Conservation (phyloP, 2,329 filamentous ascomycete genomes). For the Verticillium klebahnii region DNA sequence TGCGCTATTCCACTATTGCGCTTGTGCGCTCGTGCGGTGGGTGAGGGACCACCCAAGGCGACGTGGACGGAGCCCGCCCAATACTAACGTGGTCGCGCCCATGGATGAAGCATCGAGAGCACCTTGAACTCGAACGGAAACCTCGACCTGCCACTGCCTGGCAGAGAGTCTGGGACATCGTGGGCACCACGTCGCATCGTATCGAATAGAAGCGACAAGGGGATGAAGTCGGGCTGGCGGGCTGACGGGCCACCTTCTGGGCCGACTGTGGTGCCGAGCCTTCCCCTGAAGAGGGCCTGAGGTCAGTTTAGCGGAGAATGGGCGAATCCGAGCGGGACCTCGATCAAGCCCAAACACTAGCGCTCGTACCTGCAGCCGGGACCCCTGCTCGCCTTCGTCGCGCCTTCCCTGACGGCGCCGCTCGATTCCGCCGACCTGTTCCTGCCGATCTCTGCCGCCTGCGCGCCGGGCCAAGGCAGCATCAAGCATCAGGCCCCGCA, state of each 20-base stretch:
- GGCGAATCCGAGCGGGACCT: not conserved
- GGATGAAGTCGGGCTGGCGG: not conserved
- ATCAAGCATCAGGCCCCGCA: not conserved
- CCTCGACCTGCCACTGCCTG: too few relatives aligned
- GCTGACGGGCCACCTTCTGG: not conserved
- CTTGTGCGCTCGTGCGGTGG: too few relatives aligned
- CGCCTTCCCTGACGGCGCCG: not conserved
- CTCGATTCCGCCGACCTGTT: not conserved
- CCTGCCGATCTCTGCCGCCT: not conserved
- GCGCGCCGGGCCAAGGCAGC: not conserved
- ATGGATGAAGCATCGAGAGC: too few relatives aligned
- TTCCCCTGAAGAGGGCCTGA: not conserved
- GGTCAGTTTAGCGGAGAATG: not conserved
- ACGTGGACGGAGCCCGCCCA: too few relatives aligned
- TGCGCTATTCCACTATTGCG: not conserved
- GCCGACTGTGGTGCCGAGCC: not conserved
- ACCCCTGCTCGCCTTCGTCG: not conserved
- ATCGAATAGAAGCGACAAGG: not conserved
- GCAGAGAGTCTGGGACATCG: too few relatives aligned
- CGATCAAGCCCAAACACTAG: conserved; percentile 15
- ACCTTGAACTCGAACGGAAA: too few relatives aligned
- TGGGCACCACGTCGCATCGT: not conserved
- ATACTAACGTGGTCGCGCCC: too few relatives aligned
- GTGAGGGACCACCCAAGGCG: too few relatives aligned
- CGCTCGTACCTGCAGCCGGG: conserved; percentile 9